Percentiles rank a stretch among this genome's conserved stretches.
Conservation (phyloP, 768 basidiomycete species). For the Leucocoprinus sp. region DNA sequence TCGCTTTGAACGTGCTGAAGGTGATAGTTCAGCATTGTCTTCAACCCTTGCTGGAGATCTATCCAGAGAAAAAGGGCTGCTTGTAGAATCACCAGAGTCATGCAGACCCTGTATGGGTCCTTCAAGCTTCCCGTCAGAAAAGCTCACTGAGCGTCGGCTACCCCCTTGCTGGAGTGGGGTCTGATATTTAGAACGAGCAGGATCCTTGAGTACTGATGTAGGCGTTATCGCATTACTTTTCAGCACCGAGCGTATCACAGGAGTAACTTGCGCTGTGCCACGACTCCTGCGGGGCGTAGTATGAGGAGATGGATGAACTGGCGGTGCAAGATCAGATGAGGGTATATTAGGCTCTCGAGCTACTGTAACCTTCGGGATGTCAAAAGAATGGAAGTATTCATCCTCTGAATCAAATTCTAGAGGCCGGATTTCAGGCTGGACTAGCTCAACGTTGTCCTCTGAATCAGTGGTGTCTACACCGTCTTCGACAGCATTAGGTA, state of each 20-base stretch:
- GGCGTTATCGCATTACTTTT: constrained; percentile 44
- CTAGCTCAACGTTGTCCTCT: constrained; percentile 36
- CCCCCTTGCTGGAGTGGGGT: constrained; percentile 44
- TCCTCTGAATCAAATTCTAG: constrained; percentile 34
- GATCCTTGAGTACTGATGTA: constrained; percentile 49
- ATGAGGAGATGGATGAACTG: constrained; percentile 2
- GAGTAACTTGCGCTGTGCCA: constrained; percentile 19
- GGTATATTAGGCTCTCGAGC: constrained; percentile 5
- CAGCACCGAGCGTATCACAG: constrained; percentile 34
- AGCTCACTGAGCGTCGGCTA: constrained; percentile 86
- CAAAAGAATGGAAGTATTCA: constrained; percentile 20
- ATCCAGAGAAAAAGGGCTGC: constrained; percentile 1
- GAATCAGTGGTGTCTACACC: constrained; percentile 44
- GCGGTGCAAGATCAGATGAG: not conserved
- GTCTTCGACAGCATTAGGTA: constrained; percentile 29
- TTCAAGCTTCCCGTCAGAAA: constrained; percentile 87
- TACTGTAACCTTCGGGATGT: constrained; percentile 4
- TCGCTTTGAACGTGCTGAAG: constrained; percentile 68
- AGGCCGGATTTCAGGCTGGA: constrained; percentile 21
- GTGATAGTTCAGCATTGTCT: constrained; percentile 29
- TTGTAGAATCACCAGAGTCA: constrained; percentile 14
- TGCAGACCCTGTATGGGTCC: constrained; percentile 75
- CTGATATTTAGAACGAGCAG: constrained; percentile 36
- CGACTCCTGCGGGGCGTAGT: constrained; percentile 4
- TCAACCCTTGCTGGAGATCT: constrained; percentile 14